phyloP scores from a whole-genome alignment of 257 asterid species.

The Solanum microdontum region DNA sequence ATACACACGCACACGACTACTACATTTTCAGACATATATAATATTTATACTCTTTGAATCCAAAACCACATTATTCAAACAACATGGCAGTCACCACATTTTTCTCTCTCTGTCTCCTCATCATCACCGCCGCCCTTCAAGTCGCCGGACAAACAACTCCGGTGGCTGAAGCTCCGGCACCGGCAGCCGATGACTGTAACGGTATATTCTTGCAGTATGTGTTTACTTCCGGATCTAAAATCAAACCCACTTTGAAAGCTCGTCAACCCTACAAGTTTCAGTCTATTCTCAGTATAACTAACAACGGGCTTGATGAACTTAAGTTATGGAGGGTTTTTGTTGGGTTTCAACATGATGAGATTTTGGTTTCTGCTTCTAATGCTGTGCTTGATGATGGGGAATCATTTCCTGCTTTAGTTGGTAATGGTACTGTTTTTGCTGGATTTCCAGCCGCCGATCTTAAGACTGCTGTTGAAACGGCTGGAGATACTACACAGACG shows the following conservation, averaged over 20 bases:
- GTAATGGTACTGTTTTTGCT: slow-evolving; percentile 64
- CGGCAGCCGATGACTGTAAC: slow-evolving; percentile 47
- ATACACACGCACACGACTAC: not conserved
- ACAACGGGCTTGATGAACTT: slow-evolving; percentile 66
- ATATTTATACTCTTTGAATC: slow-evolving; percentile 12
- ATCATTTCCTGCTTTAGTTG: slow-evolving; percentile 58
- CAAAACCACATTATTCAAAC: slow-evolving; percentile 3
- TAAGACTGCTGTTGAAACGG: slow-evolving; percentile 77
- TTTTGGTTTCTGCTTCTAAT: slow-evolving; percentile 67
- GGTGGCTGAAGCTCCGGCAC: slow-evolving; percentile 25
- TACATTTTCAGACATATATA: not conserved
- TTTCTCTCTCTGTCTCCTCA: not conserved
- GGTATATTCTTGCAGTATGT: slow-evolving; percentile 55
- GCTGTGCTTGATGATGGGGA: slow-evolving; percentile 71
- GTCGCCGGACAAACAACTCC: slow-evolving; percentile 10
- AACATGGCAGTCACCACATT: slow-evolving; percentile 21
- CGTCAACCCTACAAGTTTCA: slow-evolving; percentile 68
- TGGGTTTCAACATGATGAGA: slow-evolving; percentile 70
- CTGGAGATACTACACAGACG: slow-evolving; percentile 83
- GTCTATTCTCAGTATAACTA: slow-evolving; percentile 39
- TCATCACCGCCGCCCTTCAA: not conserved
- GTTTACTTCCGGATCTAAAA: slow-evolving; percentile 21
- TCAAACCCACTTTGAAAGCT: slow-evolving; percentile 43
- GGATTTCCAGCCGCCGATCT: slow-evolving; percentile 86
- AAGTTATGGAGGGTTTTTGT: slow-evolving; percentile 76